A percentile compares a stretch with the other conserved stretches of the same genome.
Evolutionary conservation across 2,329 filamentous ascomycete genomes (phyloP).

Genomic region (Fusarium abutilonis): DNA sequence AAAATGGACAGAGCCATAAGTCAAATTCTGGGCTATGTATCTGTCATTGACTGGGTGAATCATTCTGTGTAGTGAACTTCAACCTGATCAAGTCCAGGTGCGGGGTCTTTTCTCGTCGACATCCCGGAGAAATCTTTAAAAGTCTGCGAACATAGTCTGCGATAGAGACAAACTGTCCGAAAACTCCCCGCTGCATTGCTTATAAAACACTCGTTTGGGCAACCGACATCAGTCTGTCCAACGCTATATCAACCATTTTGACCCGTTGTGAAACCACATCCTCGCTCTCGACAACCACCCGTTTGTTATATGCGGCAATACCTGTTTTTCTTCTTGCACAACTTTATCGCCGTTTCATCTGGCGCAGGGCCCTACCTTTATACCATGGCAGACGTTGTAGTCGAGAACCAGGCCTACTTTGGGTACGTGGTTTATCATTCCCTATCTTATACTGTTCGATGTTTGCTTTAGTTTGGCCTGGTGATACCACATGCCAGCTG

Average conservation of each 20-base stretch:
- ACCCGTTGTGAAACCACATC: slow-evolving; percentile 13
- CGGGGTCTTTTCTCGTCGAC: slow-evolving; percentile 20
- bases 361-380: slow-evolving; percentile 43
- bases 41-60: background rate
- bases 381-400: slow-evolving; percentile 48
- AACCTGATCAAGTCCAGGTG: background rate
- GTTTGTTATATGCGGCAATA: slow-evolving; percentile 22
- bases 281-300: slow-evolving; percentile 12
- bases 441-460: background rate
- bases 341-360: slow-evolving; percentile 18
- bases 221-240: slow-evolving; percentile 10
- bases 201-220: slow-evolving; percentile 29
- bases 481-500: background rate
- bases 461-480: background rate
- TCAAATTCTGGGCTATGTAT: background rate
- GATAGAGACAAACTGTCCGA: slow-evolving; percentile 42
- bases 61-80: background rate
- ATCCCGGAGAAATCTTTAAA: slow-evolving; percentile 31
- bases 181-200: slow-evolving; percentile 46
- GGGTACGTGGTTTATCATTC: slow-evolving; percentile 49
- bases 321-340: slow-evolving; percentile 14
- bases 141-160: slow-evolving; percentile 27
- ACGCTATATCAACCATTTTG: slow-evolving; percentile 6
- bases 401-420: slow-evolving; percentile 55
- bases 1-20: background rate